These are phyloP conservation scores for Leptodontidium sp. DNA, from an alignment of 2,329 filamentous ascomycete species.

Conservation along the genomic window DNA sequence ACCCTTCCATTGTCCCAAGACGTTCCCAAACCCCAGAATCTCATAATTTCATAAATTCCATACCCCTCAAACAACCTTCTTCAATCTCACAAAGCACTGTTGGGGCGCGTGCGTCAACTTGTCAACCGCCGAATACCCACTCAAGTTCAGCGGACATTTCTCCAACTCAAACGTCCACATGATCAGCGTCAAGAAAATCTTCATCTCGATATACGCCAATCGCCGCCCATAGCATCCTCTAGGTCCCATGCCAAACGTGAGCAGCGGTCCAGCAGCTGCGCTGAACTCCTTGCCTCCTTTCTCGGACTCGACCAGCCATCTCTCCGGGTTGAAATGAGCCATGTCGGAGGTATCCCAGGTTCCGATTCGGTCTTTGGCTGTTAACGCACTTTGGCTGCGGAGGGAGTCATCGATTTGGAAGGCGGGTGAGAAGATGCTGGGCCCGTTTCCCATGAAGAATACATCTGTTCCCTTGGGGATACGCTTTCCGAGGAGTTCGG, in stretches of 20 bases:
- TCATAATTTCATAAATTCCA: background rate
- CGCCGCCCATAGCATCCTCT: slow-evolving; percentile 51
- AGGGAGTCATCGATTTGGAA: slow-evolving; percentile 42
- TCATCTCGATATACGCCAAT: slow-evolving; percentile 50
- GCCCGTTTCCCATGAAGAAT: slow-evolving; percentile 40
- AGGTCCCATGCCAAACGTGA: slow-evolving; percentile 50
- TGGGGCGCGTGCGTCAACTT: slow-evolving; percentile 24
- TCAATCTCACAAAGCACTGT: slow-evolving; percentile 26
- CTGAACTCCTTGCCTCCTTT: slow-evolving; percentile 43
- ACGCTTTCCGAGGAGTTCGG: slow-evolving; percentile 46
- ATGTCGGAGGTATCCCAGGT: slow-evolving; percentile 43
- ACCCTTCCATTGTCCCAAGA: background rate
- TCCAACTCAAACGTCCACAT: slow-evolving; percentile 31
- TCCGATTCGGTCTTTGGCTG: slow-evolving; percentile 35
- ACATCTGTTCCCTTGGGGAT: slow-evolving; percentile 51
- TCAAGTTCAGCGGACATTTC: slow-evolving; percentile 21
- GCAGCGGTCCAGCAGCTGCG: slow-evolving; percentile 47
- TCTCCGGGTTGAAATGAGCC: slow-evolving; percentile 48
- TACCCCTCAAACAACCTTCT: slow-evolving; percentile 3
- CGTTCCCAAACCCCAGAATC: background rate
- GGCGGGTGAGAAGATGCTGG: slow-evolving; percentile 36
- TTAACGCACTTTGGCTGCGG: slow-evolving; percentile 7
- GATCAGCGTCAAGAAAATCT: slow-evolving; percentile 29
- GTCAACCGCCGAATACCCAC: slow-evolving; percentile 21
- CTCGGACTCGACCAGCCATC: slow-evolving; percentile 44